Base-by-base conservation (phyloP, 331 rosid genomes). In the Quercus tomentella region DNA sequence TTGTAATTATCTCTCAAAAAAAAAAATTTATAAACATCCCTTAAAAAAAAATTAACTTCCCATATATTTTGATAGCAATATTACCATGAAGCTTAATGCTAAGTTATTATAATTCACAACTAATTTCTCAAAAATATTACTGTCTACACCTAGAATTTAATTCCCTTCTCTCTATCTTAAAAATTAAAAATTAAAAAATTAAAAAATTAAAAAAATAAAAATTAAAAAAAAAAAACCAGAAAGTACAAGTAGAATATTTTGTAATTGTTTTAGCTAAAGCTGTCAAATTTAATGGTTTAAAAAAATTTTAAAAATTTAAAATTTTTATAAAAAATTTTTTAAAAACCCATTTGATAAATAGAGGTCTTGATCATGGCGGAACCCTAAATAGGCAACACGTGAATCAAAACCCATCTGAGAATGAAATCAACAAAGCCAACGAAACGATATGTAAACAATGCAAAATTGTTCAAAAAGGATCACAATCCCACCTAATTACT, bases 401-500 rank as follows among this genome's bases (percentile, higher is more conserved):
- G 77, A 66, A 77, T 54, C 58, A 65, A 62, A 75, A 61, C 17
- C 43, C 43, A 52, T 75, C 70, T 28, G 70, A 58, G 80, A 62
- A 33, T 66, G 16, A 62, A 54, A 49, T 43, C 57, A 26, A 67
- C 78, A 79, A 75, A 20, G 4, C 9, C 21, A 17, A 30, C 2
- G 1, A 35, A 20, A 8, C 45, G 45, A 41, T 41, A 41, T 8
- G 45, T 41, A 49, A 49, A 10, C 54, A 49, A 49, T 0, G 54
- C 54, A 45, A 12, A 67, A 67, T 33, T 67, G 25, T 67, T 67
- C 52, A 67, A 67, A 18, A 58, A 67, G 23, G 45, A 30, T 30
- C 52, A 35, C 3, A 67, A 35, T 15, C 72, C 52, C 61, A 60
- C 67, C 74, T 52, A 37, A 72, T 21, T 25, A 37, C 54, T 49